phyloP scores from a whole-genome alignment of 352 stramenopile genomes.

The Phytophthora tubulina region DNA sequence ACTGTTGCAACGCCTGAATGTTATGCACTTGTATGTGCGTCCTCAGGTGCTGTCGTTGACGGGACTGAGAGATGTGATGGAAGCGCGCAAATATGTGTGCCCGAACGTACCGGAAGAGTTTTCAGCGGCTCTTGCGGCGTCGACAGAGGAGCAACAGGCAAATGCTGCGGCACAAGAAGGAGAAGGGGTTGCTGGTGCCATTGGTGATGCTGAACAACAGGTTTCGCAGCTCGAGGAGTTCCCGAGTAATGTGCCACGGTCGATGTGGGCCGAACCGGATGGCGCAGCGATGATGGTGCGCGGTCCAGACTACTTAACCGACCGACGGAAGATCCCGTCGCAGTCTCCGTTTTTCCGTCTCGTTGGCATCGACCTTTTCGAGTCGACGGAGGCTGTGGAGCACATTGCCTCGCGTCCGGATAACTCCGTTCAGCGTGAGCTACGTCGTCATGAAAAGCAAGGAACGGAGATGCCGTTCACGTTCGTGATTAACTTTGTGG shows the following conservation, averaged over 20 bases:
- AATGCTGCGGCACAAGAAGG: slow-evolving; percentile 21
- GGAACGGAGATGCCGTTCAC: slow-evolving; percentile 80
- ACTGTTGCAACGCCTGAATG: slow-evolving; percentile 65
- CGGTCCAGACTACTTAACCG: slow-evolving; percentile 71
- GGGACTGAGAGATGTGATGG: slow-evolving; percentile 75
- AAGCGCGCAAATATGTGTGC: slow-evolving; percentile 79
- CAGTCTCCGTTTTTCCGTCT: slow-evolving; percentile 73
- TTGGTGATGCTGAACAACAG: slow-evolving; percentile 28
- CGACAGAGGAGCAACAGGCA: slow-evolving; percentile 41
- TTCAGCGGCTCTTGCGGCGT: slow-evolving; percentile 48
- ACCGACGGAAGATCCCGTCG: slow-evolving; percentile 79
- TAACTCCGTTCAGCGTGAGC: slow-evolving; percentile 71
- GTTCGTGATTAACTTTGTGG: slow-evolving; percentile 84
- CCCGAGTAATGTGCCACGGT: slow-evolving; percentile 62
- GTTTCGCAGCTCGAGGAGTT: slow-evolving; percentile 53
- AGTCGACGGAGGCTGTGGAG: slow-evolving; percentile 62
- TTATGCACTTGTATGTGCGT: slow-evolving; percentile 65
- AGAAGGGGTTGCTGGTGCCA: slow-evolving; percentile 19
- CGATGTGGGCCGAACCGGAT: slow-evolving; percentile 79
- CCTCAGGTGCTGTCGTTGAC: slow-evolving; percentile 69
- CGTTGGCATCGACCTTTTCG: slow-evolving; percentile 72
- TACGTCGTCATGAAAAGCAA: slow-evolving; percentile 63
- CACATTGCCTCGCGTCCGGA: slow-evolving; percentile 69
- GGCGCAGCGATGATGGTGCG: slow-evolving; percentile 76
- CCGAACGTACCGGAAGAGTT: slow-evolving; percentile 77